Evolutionary conservation across 176 grass and related monocot species (phyloP).

Genomic region (Musa itinerans): DNA sequence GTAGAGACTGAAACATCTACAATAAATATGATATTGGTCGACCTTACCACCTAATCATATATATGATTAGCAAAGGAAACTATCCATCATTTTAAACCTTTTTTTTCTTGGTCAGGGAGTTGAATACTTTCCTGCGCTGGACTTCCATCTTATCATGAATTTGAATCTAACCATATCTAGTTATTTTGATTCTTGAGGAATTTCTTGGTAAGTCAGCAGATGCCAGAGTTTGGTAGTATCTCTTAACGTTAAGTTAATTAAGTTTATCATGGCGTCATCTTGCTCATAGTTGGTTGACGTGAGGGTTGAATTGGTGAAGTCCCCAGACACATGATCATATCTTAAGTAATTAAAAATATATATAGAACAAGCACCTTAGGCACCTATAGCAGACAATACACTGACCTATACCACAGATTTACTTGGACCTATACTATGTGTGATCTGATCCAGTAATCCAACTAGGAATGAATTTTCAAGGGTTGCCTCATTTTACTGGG

Average conservation of each 20-base stretch:
- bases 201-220: not conserved
- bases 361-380: not conserved
- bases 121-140: not conserved
- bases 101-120: not conserved
- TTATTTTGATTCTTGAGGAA: not conserved
- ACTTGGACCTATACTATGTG: too few species aligned
- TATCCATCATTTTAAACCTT: conserved; percentile 2
- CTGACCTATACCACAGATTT: too few species aligned
- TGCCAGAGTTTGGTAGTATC: not conserved
- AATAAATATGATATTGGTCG: not conserved
- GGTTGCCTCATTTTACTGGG: too few species aligned
- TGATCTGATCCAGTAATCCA: too few species aligned
- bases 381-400: too few species aligned
- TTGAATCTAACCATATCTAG: not conserved
- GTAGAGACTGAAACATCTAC: not conserved
- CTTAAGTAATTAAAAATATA: not conserved
- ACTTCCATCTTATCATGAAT: not conserved
- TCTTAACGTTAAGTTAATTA: not conserved
- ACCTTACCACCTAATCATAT: not conserved
- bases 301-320: not conserved
- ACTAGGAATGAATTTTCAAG: too few species aligned
- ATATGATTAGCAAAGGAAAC: conserved; percentile 13
- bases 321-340: not conserved
- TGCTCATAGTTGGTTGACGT: not conserved
- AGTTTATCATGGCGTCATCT: not conserved